Evolutionary conservation across 371 early-diverging fungal genomes (phyloP), one percentile per base, ranked within the genome.

Genomic region (Lichtheimia corymbifera): DNA sequence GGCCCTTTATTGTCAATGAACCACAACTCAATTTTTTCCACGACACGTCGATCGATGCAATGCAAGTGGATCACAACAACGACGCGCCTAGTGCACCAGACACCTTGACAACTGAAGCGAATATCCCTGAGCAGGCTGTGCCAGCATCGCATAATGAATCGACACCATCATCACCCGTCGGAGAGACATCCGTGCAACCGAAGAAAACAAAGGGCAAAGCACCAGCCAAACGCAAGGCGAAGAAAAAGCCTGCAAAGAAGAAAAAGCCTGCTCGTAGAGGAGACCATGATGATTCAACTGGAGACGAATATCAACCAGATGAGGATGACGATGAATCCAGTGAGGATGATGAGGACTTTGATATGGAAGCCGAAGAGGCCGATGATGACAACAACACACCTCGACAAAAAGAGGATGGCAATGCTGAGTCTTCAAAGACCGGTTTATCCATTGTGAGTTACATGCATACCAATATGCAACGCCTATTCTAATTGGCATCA

Each of bases 1-100:
- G 77, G 77, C 59, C 67, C 5, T 61, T 62, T 35, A 14, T 72
- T 6, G 20, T 50, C 28, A n/a, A 45, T 15, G 43, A 44, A 25
- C 7, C 40, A 27, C 57, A 27, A 6, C 27, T 56, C 20, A 42
- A 56, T 9, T 56, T 44, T 27, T 56, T 41, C n/a, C 44, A 56
- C 25, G 57, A 56, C 28, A 11, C 14, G 3, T 25, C 44, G n/a
- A 15, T 22, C n/a, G 57, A 22, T 13, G 28, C 42, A 6, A 15
- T 28, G 40, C 54, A 55, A 15, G 40, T 41, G 15, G 40, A 25
- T 30, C 53, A 53, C 7, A 9, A 53, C 2, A 51, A 51, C 14
- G 22, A 24, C 51, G 47, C 47, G n/a, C 47, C 47, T 7, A 5
- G 18, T n/a, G 47, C 5, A 47, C 13, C 47, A 2, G 11, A n/a